Base-by-base conservation (phyloP, 768 basidiomycete species). In the Grammothele lineata region DNA sequence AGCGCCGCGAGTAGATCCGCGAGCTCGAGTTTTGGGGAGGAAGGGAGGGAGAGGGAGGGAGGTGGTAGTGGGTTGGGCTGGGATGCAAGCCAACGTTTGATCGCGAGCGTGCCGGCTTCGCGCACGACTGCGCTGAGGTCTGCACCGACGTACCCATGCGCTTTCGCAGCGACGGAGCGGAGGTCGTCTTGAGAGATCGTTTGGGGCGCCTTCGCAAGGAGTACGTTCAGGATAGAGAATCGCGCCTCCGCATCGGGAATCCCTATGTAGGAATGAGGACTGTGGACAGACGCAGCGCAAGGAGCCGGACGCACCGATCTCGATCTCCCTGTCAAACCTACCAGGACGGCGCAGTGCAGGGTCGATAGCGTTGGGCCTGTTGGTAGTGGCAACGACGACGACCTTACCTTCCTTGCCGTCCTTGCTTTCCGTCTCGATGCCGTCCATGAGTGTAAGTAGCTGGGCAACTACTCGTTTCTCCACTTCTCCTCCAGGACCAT, bases 111-210 rank as follows among this genome's bases (percentile, higher is more conserved):
- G 3, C 94, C 94, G 8, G 93, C 93, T 66, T 95, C 90, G 25
- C 95, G 86, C 19, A 97, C 81, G 44, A 97, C 82, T 0, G 93
- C 91, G 25, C 85, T 83, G 36, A 99, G 75, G 65, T 99, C 96
- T 5, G 96, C 96, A 6, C 95, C 96, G 37, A 99, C 96, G 62
- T 94, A 98, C 0, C 96, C 96, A 54, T 99, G 92, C 10, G 93
- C 92, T 25, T 79, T 79, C 10, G 78, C 74, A 0, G 94, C 86
- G 15, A 97, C 66, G 2, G 73, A 54, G 21, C 73, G 68, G 2
- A 99, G 77, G 9, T 88, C 81, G 0, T 71, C 69, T 3, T 68
- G 63, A 0, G 78, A 62, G 50, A 97, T 74, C 3, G 70, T 64
- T 59, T 97, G 82, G 0, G 96, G 95, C 2, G 87, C 87, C 53